Conservation (phyloP, 805 yeast species). For the Candida xiaguanensis region DNA sequence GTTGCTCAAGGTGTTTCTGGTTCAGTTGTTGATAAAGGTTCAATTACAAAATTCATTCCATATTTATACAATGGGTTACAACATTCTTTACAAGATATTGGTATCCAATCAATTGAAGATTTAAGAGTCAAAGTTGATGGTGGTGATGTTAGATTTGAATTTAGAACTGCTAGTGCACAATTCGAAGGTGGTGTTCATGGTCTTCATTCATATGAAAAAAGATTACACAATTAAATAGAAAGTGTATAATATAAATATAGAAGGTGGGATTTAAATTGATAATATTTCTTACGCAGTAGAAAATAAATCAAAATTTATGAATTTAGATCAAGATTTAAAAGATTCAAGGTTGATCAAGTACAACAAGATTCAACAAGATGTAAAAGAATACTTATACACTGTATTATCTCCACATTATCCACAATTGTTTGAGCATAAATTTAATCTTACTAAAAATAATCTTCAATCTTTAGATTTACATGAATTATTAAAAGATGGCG, state of each 20-base stretch:
- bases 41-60: constrained; percentile 89
- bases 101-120: constrained; percentile 62
- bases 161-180: constrained; percentile 98
- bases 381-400: constrained; percentile 53
- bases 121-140: constrained; percentile 61
- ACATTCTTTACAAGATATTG: constrained; percentile 98
- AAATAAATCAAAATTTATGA: too few species aligned
- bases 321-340: constrained; percentile 62
- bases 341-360: constrained; percentile 52
- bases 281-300: too few species aligned
- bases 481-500: constrained; percentile 60
- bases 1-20: constrained; percentile 99
- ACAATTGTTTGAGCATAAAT: constrained; percentile 7
- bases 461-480: constrained; percentile 34
- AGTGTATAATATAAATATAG: not conserved
- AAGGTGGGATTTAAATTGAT: too few species aligned
- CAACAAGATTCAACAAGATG: constrained; percentile 33
- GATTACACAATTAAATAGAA: constrained; percentile 71
- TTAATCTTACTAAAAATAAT: too few species aligned
- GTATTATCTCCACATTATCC: constrained; percentile 19
- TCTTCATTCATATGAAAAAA: constrained; percentile 95
- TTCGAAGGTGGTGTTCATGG: constrained; percentile 98
- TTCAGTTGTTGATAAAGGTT: constrained; percentile 94
- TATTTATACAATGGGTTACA: constrained; percentile 93
- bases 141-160: constrained; percentile 87